These are phyloP conservation scores for Circinella umbellata DNA, from an alignment of 371 early-diverging fungal genomes.

Conservation along the genomic window DNA sequence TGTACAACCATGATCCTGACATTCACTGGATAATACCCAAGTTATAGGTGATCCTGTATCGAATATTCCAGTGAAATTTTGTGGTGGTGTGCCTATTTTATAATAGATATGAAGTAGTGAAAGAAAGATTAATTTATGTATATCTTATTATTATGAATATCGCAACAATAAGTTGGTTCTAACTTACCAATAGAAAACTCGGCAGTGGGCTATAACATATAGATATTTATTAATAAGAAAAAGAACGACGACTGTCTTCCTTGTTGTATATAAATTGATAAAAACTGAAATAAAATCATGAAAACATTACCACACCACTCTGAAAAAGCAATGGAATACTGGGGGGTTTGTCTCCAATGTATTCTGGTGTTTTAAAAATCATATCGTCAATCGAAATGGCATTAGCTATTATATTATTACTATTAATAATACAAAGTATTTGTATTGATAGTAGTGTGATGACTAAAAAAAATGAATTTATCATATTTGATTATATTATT, in stretches of 20 bases:
- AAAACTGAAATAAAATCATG: too few relatives aligned
- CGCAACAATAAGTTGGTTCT: background rate
- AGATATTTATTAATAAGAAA: too few relatives aligned
- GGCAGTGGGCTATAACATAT: conserved; percentile 14
- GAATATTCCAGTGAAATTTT: conserved; percentile 34
- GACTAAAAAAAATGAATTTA: too few relatives aligned
- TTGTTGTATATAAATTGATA: too few relatives aligned
- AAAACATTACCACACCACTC: conserved; percentile 21
- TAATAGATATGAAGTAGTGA: background rate
- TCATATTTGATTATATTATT: too few relatives aligned
- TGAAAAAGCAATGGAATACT: conserved; percentile 14
- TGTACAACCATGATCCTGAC: conserved; percentile 26
- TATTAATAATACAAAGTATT: background rate
- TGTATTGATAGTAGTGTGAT: background rate
- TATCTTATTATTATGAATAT: background rate
- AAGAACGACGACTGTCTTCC: too few relatives aligned
- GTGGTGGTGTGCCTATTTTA: conserved; percentile 30
- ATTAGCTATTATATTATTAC: background rate
- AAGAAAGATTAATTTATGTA: background rate
- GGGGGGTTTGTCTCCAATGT: conserved; percentile 11
- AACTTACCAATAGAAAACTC: conserved; percentile 17
- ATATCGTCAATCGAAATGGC: conserved; percentile 17
- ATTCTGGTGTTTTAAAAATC: conserved; percentile 12
- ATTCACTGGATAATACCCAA: conserved; percentile 34
- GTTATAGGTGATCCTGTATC: conserved; percentile 39